Conservation (phyloP, 352 stramenopile genomes). For the Pelagophyceae sp. region DNA sequence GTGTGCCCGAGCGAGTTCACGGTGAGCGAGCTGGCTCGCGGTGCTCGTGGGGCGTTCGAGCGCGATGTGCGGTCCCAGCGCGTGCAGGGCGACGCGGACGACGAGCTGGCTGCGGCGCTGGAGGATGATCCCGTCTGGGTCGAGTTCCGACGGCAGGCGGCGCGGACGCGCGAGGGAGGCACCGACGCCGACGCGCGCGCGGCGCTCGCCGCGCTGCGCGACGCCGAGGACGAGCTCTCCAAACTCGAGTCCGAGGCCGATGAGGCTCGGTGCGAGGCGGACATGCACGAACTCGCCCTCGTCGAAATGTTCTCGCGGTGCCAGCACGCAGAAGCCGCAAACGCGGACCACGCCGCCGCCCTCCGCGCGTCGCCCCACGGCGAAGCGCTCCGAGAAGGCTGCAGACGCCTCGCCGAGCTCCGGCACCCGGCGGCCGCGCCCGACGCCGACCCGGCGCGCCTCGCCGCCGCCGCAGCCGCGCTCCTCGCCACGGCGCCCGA, state of each 20-base stretch:
- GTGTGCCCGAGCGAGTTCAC: background rate
- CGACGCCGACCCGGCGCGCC: background rate
- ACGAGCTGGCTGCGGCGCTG: background rate
- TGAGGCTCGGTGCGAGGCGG: background rate
- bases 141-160: slow-evolving; percentile 2
- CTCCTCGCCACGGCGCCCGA: background rate
- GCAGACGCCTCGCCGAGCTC: background rate
- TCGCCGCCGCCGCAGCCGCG: too few relatives aligned
- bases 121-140: background rate
- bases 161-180: background rate
- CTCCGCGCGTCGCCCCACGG: background rate
- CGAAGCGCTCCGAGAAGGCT: background rate
- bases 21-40: background rate
- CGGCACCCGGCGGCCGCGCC: background rate
- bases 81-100: background rate
- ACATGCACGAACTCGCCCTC: background rate
- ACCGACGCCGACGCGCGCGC: background rate
- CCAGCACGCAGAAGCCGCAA: background rate
- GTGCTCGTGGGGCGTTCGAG: background rate
- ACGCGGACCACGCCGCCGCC: background rate
- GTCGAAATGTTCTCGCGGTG: slow-evolving; percentile 17
- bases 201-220: background rate
- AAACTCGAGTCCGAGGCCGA: background rate
- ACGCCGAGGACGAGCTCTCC: background rate
- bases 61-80: background rate